These are phyloP conservation scores for Lojkania enalia DNA, from an alignment of 2,329 filamentous ascomycete species.

Conservation along the genomic window DNA sequence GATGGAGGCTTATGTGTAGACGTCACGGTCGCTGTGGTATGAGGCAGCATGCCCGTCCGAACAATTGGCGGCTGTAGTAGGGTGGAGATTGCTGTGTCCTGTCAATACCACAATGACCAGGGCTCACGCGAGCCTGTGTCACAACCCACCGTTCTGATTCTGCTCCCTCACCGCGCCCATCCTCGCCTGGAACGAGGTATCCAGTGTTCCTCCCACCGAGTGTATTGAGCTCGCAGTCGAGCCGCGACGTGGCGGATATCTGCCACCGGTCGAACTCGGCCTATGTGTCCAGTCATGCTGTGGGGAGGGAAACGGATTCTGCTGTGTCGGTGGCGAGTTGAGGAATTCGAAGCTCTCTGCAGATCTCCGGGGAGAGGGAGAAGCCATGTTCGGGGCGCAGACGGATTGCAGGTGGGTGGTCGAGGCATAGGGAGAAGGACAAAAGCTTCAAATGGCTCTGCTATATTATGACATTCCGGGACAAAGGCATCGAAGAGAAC, in stretches of 20 bases:
- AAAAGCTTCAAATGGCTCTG: too few species aligned
- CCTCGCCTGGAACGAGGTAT: slow-evolving; percentile 65
- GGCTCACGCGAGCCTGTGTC: not conserved
- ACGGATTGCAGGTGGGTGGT: slow-evolving; percentile 30
- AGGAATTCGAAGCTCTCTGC: slow-evolving; percentile 55
- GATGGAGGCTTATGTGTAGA: slow-evolving; percentile 81
- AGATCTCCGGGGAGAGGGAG: slow-evolving; percentile 50
- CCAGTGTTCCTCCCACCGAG: slow-evolving; percentile 82
- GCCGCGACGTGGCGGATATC: slow-evolving; percentile 66
- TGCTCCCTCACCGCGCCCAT: slow-evolving; percentile 67
- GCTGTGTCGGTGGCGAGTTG: slow-evolving; percentile 44
- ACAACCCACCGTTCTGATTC: slow-evolving; percentile 73
- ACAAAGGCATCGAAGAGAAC: too few species aligned
- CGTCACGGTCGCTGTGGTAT: slow-evolving; percentile 69
- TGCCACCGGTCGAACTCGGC: slow-evolving; percentile 50
- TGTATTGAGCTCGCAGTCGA: slow-evolving; percentile 87
- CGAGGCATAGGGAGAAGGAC: slow-evolving; percentile 45
- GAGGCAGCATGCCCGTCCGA: slow-evolving; percentile 80
- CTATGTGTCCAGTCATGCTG: slow-evolving; percentile 58
- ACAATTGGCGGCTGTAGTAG: slow-evolving; percentile 90
- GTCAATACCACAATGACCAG: not conserved
- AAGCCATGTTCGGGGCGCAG: slow-evolving; percentile 44
- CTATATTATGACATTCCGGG: too few species aligned
- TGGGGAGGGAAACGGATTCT: slow-evolving; percentile 59
- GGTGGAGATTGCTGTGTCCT: slow-evolving; percentile 77